A percentile compares a stretch with the other conserved stretches of the same genome.
These are phyloP conservation scores for Pythium folliculosum DNA, from an alignment of 352 stramenopile species.

Conservation along the genomic window DNA sequence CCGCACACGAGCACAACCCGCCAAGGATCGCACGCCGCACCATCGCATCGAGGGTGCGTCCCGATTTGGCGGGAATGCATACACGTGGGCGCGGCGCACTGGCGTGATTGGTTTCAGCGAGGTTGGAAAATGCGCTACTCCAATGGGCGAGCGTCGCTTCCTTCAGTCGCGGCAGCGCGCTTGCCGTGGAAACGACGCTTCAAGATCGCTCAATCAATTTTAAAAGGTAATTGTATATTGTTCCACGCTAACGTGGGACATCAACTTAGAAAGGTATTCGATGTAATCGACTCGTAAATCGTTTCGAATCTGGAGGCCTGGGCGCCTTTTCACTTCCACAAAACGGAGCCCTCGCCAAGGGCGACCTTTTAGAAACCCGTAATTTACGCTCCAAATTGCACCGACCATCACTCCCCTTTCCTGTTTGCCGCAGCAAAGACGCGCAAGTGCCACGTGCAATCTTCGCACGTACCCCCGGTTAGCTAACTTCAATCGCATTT, in stretches of 20 bases:
- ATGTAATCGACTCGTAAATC: background rate
- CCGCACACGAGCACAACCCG: no score
- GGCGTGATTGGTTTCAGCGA: conserved; percentile 14
- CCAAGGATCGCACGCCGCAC: no score
- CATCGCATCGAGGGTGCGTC: background rate
- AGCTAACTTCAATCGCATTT: conserved; percentile 4
- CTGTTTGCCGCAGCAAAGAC: background rate
- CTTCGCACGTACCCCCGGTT: conserved; percentile 6
- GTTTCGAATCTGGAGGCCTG: conserved; percentile 6
- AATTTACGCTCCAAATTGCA: conserved; percentile 2
- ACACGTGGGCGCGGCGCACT: background rate
- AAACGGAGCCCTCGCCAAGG: background rate
- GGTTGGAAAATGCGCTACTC: no score
- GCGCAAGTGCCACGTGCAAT: background rate
- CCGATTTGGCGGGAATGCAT: conserved; percentile 3
- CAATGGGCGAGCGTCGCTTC: background rate
- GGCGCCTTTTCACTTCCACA: conserved; percentile 1
- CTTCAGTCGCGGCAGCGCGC: background rate
- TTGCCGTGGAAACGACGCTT: background rate
- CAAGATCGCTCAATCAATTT: conserved; percentile 9
- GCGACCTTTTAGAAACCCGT: background rate
- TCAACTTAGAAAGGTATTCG: background rate
- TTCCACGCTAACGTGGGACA: no score
- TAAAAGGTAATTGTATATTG: background rate
- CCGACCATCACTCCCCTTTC: conserved; percentile 13